Evolutionary conservation across 1,284 basidiomycete genomes (phyloP).

Genomic region (Heliocybe sulcata): DNA sequence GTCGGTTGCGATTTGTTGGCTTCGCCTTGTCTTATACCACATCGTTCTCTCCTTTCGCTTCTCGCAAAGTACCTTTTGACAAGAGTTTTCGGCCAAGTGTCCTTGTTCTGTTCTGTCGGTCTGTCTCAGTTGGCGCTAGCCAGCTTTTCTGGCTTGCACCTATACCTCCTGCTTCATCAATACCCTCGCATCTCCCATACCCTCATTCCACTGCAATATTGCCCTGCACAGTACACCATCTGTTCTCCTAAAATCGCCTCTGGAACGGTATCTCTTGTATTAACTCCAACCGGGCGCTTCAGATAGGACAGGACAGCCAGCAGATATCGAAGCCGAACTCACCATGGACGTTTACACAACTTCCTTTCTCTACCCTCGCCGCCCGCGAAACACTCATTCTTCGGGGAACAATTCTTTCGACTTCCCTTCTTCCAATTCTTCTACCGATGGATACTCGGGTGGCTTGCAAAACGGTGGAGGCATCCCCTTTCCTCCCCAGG

Average conservation of each 20-base stretch:
- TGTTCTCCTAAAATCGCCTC: slow-evolving; percentile 25
- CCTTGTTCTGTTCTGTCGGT: background rate
- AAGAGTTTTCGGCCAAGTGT: background rate
- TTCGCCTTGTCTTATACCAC: background rate
- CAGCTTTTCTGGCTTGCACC: background rate
- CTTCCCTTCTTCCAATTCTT: slow-evolving; percentile 32
- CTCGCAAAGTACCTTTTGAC: background rate
- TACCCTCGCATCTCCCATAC: slow-evolving; percentile 24
- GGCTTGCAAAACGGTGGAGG: background rate
- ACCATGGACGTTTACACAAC: slow-evolving; percentile 90
- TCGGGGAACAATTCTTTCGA: slow-evolving; percentile 53
- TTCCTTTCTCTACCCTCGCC: slow-evolving; percentile 82
- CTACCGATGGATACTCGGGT: background rate
- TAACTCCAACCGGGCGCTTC: slow-evolving; percentile 18
- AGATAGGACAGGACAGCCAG: slow-evolving; percentile 2
- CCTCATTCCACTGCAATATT: slow-evolving; percentile 9
- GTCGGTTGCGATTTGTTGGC: background rate
- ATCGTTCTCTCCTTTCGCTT: background rate
- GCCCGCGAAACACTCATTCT: slow-evolving; percentile 59
- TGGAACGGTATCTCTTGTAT: slow-evolving; percentile 15
- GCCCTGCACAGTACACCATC: slow-evolving; percentile 10
- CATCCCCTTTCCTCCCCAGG: slow-evolving; percentile 11
- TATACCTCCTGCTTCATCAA: slow-evolving; percentile 18
- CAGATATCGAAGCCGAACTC: slow-evolving; percentile 16
- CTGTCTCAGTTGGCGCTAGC: background rate